These are phyloP conservation scores for Begonia loranthoides DNA, from an alignment of 306 rosid species.

Conservation along the genomic window DNA sequence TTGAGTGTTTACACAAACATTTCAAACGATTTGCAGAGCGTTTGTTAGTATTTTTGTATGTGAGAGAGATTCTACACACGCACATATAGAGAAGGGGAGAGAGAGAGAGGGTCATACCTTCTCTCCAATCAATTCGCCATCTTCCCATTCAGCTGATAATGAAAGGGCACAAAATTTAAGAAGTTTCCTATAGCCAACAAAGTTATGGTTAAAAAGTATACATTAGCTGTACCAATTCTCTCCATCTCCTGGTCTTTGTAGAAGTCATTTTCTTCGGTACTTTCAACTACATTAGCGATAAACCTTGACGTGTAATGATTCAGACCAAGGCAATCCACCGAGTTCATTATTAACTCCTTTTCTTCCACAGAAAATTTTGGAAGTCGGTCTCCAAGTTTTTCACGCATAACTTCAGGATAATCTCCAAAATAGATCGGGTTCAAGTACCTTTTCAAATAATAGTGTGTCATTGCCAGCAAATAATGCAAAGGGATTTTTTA, in stretches of 20 bases:
- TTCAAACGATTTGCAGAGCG: not conserved
- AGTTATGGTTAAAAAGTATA: not conserved
- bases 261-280: constrained; percentile 23
- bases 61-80: not conserved
- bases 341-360: constrained; percentile 41
- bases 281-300: constrained; percentile 40
- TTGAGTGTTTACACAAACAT: too few relatives aligned
- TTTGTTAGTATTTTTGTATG: not conserved
- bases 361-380: constrained; percentile 77
- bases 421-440: constrained; percentile 68
- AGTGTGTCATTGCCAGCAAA: not conserved
- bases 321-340: constrained; percentile 67
- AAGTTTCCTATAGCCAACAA: constrained; percentile 1
- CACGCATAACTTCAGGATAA: constrained; percentile 70
- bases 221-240: constrained; percentile 41
- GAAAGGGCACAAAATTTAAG: constrained; percentile 10
- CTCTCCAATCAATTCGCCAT: constrained; percentile 69
- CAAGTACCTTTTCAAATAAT: constrained; percentile 43
- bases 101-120: constrained; percentile 36
- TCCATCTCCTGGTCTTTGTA: constrained; percentile 39
- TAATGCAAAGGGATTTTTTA: not conserved
- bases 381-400: constrained; percentile 64
- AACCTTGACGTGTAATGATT: constrained; percentile 88
- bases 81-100: not conserved
- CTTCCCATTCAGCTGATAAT: constrained; percentile 70